A percentile compares a stretch with the other conserved stretches of the same genome.
phyloP scores from a whole-genome alignment of 257 asterid species.

The Ballota nigra region DNA sequence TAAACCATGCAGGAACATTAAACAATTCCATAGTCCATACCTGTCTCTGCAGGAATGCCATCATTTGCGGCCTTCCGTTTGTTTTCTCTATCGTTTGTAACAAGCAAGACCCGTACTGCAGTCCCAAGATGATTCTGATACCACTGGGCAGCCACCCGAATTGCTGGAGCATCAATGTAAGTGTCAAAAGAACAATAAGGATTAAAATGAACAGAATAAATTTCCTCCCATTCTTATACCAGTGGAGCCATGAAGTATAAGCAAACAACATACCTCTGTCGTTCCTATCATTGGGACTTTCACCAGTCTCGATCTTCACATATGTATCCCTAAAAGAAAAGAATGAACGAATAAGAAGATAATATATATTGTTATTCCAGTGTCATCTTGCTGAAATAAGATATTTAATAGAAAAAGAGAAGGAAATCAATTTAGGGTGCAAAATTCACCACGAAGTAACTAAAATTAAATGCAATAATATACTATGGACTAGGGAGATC shows the following conservation, averaged over 20 bases:
- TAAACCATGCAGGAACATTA: slow-evolving; percentile 7
- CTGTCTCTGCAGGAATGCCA: slow-evolving; percentile 91
- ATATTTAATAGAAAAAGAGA: background rate
- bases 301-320: slow-evolving; percentile 74
- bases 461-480: background rate
- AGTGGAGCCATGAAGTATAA: background rate
- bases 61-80: slow-evolving; percentile 75
- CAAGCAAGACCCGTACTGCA: slow-evolving; percentile 55
- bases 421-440: slow-evolving; percentile 4
- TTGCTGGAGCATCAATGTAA: slow-evolving; percentile 56
- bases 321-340: slow-evolving; percentile 73
- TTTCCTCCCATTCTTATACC: background rate
- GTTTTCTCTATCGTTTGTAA: slow-evolving; percentile 92
- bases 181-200: slow-evolving; percentile 13
- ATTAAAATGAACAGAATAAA: background rate
- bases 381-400: background rate
- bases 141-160: slow-evolving; percentile 92
- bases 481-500: background rate
- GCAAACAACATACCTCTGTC: slow-evolving; percentile 74
- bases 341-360: background rate
- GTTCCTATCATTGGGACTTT: slow-evolving; percentile 92
- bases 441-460: slow-evolving; percentile 10
- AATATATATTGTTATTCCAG: background rate
- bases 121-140: slow-evolving; percentile 85
- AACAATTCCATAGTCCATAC: slow-evolving; percentile 38